Evolutionary conservation across 352 stramenopile genomes (phyloP).

Genomic region (Globisporangium heterothallicum): DNA sequence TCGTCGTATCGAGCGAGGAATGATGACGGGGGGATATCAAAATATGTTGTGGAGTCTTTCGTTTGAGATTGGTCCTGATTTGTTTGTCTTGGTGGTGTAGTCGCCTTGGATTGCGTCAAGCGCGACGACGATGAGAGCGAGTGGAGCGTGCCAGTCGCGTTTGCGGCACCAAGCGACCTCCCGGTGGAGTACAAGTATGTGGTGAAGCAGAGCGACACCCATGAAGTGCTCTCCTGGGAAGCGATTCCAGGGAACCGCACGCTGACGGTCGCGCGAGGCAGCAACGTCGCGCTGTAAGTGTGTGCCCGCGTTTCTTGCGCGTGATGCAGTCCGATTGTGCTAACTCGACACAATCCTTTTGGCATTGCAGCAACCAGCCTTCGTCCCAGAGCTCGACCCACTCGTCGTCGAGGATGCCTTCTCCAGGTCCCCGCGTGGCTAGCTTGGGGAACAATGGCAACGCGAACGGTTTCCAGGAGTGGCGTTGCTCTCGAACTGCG

Average conservation of each 20-base stretch:
- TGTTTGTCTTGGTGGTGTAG: constrained; percentile 17
- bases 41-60: not conserved
- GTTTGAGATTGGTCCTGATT: not conserved
- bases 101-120: constrained; percentile 38
- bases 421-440: constrained; percentile 32
- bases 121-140: constrained; percentile 21
- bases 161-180: constrained; percentile 13
- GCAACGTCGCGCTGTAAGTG: constrained; percentile 61
- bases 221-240: constrained; percentile 63
- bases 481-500: constrained; percentile 52
- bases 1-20: no score
- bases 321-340: not conserved
- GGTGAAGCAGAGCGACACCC: constrained; percentile 29
- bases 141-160: constrained; percentile 32
- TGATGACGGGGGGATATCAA: no score
- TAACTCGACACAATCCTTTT: not conserved
- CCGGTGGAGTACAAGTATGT: constrained; percentile 82
- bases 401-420: constrained; percentile 22
- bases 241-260: constrained; percentile 63
- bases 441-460: constrained; percentile 60
- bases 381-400: constrained; percentile 59
- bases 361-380: constrained; percentile 19
- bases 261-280: constrained; percentile 31
- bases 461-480: constrained; percentile 66
- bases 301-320: not conserved